Evolutionary conservation across 2,329 filamentous ascomycete genomes (phyloP).

Genomic region (Fusarium equiseti): DNA sequence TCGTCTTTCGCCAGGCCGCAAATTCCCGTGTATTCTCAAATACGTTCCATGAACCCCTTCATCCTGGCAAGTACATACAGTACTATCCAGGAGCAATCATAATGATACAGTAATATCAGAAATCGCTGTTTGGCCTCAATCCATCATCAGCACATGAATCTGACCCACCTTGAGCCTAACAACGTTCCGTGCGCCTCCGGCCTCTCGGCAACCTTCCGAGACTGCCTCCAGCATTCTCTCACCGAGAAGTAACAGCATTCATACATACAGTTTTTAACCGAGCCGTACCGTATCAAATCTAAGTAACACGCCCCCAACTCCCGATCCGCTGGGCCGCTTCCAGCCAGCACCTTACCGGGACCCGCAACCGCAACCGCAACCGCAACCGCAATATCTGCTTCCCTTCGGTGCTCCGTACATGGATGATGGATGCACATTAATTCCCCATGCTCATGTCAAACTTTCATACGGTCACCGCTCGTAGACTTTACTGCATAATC

Average conservation of each 20-base stretch:
- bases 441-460: constrained; percentile 17
- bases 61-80: constrained; percentile 12
- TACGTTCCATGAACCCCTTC: constrained; percentile 17
- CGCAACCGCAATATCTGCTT: constrained; percentile 22
- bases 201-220: constrained; percentile 48
- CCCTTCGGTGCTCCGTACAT: constrained; percentile 10
- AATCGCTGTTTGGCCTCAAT: constrained; percentile 18
- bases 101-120: constrained; percentile 10
- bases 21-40: constrained; percentile 30
- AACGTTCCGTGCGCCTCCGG: constrained; percentile 45
- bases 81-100: constrained; percentile 5
- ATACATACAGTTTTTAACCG: constrained; percentile 1
- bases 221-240: constrained; percentile 25
- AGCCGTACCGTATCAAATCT: background rate
- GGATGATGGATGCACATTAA: constrained; percentile 8
- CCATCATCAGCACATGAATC: constrained; percentile 13
- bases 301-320: constrained; percentile 27
- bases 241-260: constrained; percentile 17
- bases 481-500: constrained; percentile 22
- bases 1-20: constrained; percentile 5
- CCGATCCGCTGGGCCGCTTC: constrained; percentile 47
- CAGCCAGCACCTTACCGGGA: constrained; percentile 29
- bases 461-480: constrained; percentile 41
- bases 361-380: constrained; percentile 9
- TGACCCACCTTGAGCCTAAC: constrained; percentile 21